Evolutionary conservation across 192 early-diverging fungal species (phyloP).

Genomic region (Podila horticola): DNA sequence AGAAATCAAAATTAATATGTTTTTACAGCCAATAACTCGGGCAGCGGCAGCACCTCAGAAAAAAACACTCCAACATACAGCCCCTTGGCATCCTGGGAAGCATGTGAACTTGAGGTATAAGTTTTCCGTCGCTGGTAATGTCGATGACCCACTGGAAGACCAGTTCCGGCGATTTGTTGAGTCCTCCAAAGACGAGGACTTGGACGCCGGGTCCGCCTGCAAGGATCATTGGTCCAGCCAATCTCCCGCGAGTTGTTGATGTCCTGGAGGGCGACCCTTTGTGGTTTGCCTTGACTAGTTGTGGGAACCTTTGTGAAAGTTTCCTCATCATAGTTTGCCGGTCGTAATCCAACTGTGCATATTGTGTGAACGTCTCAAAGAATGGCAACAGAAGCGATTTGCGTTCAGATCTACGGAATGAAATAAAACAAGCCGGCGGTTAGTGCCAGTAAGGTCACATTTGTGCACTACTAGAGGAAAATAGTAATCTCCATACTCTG

Average conservation of each 20-base stretch:
- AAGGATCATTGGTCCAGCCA: not conserved
- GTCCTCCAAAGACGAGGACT: conserved; percentile 21
- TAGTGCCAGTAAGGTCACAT: not conserved
- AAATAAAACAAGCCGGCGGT: too few relatives aligned
- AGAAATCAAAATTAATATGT: not conserved
- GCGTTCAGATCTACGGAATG: too few relatives aligned
- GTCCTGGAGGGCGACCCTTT: not conserved
- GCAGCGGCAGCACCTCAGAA: too few relatives aligned
- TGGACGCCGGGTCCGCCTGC: conserved; percentile 34
- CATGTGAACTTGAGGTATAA: conserved; percentile 26
- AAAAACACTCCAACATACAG: conserved; percentile 15
- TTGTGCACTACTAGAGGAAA: not conserved
- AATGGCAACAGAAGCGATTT: conserved; percentile 27
- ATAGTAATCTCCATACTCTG: not conserved
- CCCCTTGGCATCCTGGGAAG: conserved; percentile 37
- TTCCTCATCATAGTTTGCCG: conserved; percentile 23
- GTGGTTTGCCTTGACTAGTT: conserved; percentile 29
- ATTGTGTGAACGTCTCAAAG: conserved; percentile 20
- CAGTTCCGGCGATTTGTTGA: conserved; percentile 31
- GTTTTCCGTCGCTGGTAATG: conserved; percentile 13
- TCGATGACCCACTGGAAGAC: conserved; percentile 36
- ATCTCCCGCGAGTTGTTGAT: not conserved
- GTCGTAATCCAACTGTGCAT: conserved; percentile 45
- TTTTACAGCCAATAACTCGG: not conserved
- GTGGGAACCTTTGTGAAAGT: conserved; percentile 28